Conservation (phyloP, 768 basidiomycete genomes). For the Tricholoma sp. region DNA sequence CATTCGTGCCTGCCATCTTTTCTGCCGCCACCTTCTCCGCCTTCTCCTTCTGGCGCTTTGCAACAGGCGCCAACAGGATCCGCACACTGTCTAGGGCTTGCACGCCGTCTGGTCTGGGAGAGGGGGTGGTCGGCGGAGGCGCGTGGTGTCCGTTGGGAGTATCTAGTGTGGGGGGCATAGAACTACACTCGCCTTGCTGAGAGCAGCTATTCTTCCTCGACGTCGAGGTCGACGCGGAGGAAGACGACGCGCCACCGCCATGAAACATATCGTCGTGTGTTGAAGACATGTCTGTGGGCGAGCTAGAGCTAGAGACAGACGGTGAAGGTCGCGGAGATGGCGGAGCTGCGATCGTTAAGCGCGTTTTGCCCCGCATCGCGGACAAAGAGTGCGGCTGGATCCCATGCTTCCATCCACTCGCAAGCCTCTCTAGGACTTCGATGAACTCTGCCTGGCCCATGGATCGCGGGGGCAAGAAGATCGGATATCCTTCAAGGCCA, state of each 20-base stretch:
- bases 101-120: conserved; percentile 33
- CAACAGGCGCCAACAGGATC: conserved; percentile 69
- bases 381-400: conserved; percentile 51
- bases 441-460: conserved; percentile 90
- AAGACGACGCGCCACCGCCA: conserved; percentile 8
- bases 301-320: conserved; percentile 18
- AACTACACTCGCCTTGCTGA: conserved; percentile 15
- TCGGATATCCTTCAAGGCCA: conserved; percentile 82
- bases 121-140: conserved; percentile 7
- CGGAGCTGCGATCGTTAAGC: conserved; percentile 42
- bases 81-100: conserved; percentile 64
- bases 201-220: conserved; percentile 20
- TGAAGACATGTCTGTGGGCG: conserved; percentile 16
- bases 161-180: conserved; percentile 17
- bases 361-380: conserved; percentile 30
- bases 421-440: conserved; percentile 79
- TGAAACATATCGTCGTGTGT: conserved; percentile 7
- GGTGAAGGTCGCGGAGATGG: conserved; percentile 28
- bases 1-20: conserved; percentile 33
- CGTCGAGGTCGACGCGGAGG: conserved; percentile 16
- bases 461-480: conserved; percentile 82
- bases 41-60: conserved; percentile 55
- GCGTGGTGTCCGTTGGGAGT: conserved; percentile 4
- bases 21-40: conserved; percentile 48
- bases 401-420: conserved; percentile 69